Evolutionary conservation across 768 basidiomycete species (phyloP).

Genomic region (Mycena polygramma): DNA sequence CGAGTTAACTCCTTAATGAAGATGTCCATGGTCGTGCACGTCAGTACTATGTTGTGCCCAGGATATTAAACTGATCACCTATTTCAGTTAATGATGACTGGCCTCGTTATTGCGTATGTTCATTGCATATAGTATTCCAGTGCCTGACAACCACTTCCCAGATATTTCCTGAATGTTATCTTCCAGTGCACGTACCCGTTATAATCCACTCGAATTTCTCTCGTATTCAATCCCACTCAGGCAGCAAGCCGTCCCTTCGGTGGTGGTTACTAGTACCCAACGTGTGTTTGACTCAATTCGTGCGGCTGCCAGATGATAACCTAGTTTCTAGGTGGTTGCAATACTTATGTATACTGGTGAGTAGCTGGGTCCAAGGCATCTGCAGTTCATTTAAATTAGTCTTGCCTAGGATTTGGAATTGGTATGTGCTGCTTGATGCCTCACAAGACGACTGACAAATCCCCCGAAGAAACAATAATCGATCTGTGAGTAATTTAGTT

Average conservation of each 20-base stretch:
- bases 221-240: background rate
- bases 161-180: constrained; percentile 16
- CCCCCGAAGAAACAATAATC: background rate
- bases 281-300: background rate
- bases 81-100: background rate
- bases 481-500: background rate
- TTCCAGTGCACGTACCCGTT: constrained; percentile 7
- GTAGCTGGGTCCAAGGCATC: background rate
- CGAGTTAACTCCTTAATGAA: background rate
- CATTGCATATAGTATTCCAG: background rate
- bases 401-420: constrained; percentile 12
- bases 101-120: constrained; percentile 6
- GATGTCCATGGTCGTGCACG: constrained; percentile 16
- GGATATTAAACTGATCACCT: background rate
- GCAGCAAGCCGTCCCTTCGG: constrained; percentile 1
- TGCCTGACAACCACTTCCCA: background rate
- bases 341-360: constrained; percentile 1
- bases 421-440: background rate
- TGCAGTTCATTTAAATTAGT: background rate
- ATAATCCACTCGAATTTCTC: background rate
- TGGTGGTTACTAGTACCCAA: constrained; percentile 19
- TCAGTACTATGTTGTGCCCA: constrained; percentile 2
- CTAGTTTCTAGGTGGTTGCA: constrained; percentile 7
- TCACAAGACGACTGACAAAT: background rate
- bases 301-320: background rate